phyloP scores from a whole-genome alignment of 441 rosid genomes.

The Pelargonium exstipulatum region DNA sequence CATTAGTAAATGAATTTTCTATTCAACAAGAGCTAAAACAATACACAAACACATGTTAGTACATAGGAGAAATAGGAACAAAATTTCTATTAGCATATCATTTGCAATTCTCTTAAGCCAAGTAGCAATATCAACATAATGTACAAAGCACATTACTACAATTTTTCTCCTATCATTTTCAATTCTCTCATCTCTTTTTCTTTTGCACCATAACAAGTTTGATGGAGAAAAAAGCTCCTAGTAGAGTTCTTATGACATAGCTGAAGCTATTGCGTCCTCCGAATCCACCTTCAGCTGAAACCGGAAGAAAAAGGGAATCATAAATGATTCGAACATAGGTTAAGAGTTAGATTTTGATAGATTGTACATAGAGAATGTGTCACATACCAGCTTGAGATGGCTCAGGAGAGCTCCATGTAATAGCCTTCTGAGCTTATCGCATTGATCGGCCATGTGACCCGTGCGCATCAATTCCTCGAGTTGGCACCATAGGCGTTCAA shows the following conservation, averaged over 20 bases:
- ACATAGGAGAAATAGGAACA: too few relatives aligned
- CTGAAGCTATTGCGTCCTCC: slow-evolving; percentile 48
- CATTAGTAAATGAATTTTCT: too few relatives aligned
- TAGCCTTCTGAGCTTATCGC: slow-evolving; percentile 61
- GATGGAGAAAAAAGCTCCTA: background rate
- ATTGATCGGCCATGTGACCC: slow-evolving; percentile 73
- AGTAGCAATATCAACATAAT: too few relatives aligned
- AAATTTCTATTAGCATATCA: too few relatives aligned
- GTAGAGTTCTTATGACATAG: slow-evolving; percentile 21
- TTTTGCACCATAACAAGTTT: too few relatives aligned
- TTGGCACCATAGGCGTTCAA: slow-evolving; percentile 78
- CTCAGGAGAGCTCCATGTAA: slow-evolving; percentile 59
- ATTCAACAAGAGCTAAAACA: too few relatives aligned
- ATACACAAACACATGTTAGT: too few relatives aligned
- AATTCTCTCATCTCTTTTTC: too few relatives aligned
- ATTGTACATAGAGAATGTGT: background rate
- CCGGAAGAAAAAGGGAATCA: slow-evolving; percentile 1
- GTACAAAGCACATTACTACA: too few relatives aligned
- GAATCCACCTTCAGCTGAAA: slow-evolving; percentile 81
- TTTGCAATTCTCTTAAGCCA: too few relatives aligned
- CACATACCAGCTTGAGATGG: slow-evolving; percentile 74
- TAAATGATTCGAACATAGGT: background rate
- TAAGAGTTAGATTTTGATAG: background rate
- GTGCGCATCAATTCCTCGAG: slow-evolving; percentile 51
- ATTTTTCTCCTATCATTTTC: too few relatives aligned